Base-by-base conservation (phyloP, 225 moss, liverwort and hornwort genomes). In the Ulota crispa region DNA sequence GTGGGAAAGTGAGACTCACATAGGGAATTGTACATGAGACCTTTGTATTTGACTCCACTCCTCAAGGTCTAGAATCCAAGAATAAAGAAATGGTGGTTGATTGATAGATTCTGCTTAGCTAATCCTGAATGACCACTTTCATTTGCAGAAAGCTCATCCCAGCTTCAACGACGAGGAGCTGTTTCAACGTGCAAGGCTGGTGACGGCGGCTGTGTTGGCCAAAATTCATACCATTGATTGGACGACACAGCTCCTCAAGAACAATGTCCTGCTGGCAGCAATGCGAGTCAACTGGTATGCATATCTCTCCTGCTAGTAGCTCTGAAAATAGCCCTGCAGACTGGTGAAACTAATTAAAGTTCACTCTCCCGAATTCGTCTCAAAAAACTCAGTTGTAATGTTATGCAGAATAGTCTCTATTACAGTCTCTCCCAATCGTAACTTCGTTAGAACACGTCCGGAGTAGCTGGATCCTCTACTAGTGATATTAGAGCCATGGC, bases 171-270 rank as follows among this genome's bases (percentile, higher is more conserved):
- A 94, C 28, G 84, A 92, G 7, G 80, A 89, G 45, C 53, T 94
- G 2, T 94, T 85, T 70, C 68, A 79, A 11, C 74, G 43, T 32
- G 91, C 81, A 26, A 82, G 72, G 64, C 28, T 81, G 56, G 84
- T 89, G 39, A 88, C 76, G 6, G 82, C 86, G 26, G 89, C 89
- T 37, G 92, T 94, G 20, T 32, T 92, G 78, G 94, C 91, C 12
- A 94, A 94, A 81, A 91, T 92, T 69, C 94, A 94, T 66, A 92
- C 92, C 14, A 91, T 94, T 54, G 94, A 94, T 70, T 94, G 94
- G 94, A 94, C 94, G 37, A 59, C 89, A 34, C 88, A 91, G 71
- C 86, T 94, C 64, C 88, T 94, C 69, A 91, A 92, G 77, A 89
- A 91, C 53, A 87, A 92, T 43, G 83, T 91, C 4, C 24, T 92